Percentiles rank a stretch among this genome's conserved stretches.
Conservation (phyloP, 2,329 filamentous ascomycete species). For the Falciphora oryzae region DNA sequence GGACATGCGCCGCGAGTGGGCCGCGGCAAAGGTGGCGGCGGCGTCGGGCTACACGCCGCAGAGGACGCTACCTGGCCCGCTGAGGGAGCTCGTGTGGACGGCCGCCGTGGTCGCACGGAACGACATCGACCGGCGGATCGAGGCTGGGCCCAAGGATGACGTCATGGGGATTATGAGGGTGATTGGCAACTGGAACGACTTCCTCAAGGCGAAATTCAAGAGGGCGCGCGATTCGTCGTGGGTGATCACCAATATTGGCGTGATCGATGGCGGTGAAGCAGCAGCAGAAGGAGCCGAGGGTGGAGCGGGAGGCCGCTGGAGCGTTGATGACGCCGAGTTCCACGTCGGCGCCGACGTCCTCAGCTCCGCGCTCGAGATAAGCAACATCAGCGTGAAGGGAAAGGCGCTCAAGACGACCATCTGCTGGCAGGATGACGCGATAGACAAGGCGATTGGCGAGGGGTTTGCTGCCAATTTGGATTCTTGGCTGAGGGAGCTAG, state of each 20-base stretch:
- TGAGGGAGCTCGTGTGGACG: not conserved
- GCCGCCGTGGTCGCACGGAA: not conserved
- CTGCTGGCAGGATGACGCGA: slow-evolving; percentile 2
- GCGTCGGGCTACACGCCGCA: not conserved
- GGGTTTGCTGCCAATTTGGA: not conserved
- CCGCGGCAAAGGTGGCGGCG: not conserved
- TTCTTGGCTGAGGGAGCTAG: not conserved
- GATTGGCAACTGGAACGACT: not conserved
- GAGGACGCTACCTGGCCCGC: not conserved
- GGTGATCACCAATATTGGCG: slow-evolving; percentile 3
- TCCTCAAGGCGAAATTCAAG: not conserved
- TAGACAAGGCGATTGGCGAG: not conserved
- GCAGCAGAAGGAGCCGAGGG: not conserved
- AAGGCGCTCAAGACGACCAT: not conserved
- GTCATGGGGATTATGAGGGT: slow-evolving; percentile 1
- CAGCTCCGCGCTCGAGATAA: not conserved
- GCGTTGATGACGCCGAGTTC: slow-evolving; percentile 1
- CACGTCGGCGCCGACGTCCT: not conserved
- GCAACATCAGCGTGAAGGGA: not conserved
- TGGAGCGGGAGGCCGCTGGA: not conserved
- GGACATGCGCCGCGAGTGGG: not conserved
- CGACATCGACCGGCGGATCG: not conserved
- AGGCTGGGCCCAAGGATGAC: not conserved
- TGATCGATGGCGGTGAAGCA: not conserved
- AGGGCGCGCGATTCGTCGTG: not conserved